phyloP scores from a whole-genome alignment of 2,329 filamentous ascomycete genomes.

The Shiraia bambusicola region DNA sequence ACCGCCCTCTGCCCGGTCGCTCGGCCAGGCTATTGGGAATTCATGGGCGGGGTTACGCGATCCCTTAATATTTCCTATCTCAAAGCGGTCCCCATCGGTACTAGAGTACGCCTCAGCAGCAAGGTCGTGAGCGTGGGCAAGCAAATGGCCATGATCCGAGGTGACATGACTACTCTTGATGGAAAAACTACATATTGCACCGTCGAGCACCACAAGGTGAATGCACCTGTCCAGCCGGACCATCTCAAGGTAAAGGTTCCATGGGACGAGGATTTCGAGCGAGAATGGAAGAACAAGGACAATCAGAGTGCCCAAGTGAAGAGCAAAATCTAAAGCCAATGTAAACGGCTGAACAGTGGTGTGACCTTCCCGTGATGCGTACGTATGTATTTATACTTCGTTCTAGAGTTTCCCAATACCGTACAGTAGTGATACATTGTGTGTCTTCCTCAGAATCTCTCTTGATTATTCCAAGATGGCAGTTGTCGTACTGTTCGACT shows the following conservation, averaged over 20 bases:
- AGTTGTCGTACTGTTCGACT: constrained; percentile 1
- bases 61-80: constrained; percentile 56
- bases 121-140: constrained; percentile 51
- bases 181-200: constrained; percentile 52
- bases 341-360: too few relatives aligned
- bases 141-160: constrained; percentile 56
- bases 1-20: constrained; percentile 53
- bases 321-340: constrained; percentile 20
- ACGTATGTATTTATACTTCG: not conserved
- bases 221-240: constrained; percentile 44
- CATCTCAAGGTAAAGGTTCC: constrained; percentile 44
- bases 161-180: constrained; percentile 53
- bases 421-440: too few relatives aligned
- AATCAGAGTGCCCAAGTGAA: constrained; percentile 3
- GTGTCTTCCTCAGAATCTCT: too few relatives aligned
- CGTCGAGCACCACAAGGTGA: constrained; percentile 57
- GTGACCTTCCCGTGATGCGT: not conserved
- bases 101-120: constrained; percentile 47
- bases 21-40: constrained; percentile 54
- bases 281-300: constrained; percentile 21
- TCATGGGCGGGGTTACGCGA: constrained; percentile 54
- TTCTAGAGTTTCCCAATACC: not conserved
- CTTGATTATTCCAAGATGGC: not conserved
- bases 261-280: constrained; percentile 51
- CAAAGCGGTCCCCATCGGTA: constrained; percentile 51